These are phyloP conservation scores for Mycena vitilis DNA, from an alignment of 768 basidiomycete species.

Conservation along the genomic window DNA sequence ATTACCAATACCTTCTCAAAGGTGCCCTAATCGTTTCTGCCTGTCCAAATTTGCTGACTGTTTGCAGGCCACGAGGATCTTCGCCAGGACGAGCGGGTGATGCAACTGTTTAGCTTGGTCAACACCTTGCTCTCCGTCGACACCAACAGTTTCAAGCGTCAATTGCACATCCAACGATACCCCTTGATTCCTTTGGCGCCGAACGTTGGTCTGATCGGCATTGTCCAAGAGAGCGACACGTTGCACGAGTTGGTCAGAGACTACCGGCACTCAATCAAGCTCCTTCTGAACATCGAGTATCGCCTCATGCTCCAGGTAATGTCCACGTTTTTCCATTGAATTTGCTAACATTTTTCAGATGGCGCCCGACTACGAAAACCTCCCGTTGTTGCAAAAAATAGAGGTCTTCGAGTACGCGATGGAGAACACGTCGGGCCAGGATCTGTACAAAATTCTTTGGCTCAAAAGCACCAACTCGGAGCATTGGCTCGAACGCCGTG, in stretches of 20 bases:
- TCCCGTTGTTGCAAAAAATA: slow-evolving; percentile 95
- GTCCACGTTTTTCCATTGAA: no score
- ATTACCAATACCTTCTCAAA: slow-evolving; percentile 93
- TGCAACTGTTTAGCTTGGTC: slow-evolving; percentile 98
- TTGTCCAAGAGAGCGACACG: slow-evolving; percentile 96
- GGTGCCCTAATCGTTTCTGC: slow-evolving; percentile 55
- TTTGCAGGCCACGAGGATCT: slow-evolving; percentile 93
- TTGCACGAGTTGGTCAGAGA: slow-evolving; percentile 96
- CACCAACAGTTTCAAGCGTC: slow-evolving; percentile 95
- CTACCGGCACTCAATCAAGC: slow-evolving; percentile 95
- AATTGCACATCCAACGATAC: slow-evolving; percentile 92
- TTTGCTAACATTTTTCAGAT: slow-evolving; percentile 64
- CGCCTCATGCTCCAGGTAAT: slow-evolving; percentile 95
- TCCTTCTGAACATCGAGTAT: slow-evolving; percentile 97
- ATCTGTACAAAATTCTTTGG: slow-evolving; percentile 97
- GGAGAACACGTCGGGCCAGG: slow-evolving; percentile 98
- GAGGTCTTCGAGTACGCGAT: slow-evolving; percentile 99
- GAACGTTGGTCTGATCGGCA: slow-evolving; percentile 92
- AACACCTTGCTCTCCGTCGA: slow-evolving; percentile 95
- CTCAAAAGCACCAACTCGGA: slow-evolving; percentile 95
- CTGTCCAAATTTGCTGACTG: slow-evolving; percentile 3
- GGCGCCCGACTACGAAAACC: slow-evolving; percentile 98
- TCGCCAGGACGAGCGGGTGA: slow-evolving; percentile 98
- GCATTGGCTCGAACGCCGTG: slow-evolving; percentile 96
- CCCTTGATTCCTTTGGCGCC: slow-evolving; percentile 95